Conservation (phyloP, 164 flowering plant genomes). For the Annona cherimola region DNA sequence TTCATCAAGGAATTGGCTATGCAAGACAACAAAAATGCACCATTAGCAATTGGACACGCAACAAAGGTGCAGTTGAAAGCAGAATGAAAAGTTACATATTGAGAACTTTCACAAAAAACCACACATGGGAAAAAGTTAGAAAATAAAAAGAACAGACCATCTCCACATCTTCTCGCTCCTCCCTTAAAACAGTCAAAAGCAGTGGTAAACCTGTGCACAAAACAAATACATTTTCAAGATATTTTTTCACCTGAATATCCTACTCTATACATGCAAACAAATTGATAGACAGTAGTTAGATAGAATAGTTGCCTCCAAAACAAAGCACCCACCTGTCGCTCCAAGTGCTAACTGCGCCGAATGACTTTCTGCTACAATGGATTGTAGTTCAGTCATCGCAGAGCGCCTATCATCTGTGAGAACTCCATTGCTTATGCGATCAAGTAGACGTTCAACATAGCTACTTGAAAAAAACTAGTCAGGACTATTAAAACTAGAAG, state of each 20-base stretch:
- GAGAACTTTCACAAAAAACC: background rate
- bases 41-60: background rate
- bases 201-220: conserved; percentile 80
- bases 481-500: no score
- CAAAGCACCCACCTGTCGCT: conserved; percentile 62
- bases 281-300: background rate
- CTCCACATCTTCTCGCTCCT: conserved; percentile 91
- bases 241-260: background rate
- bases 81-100: background rate
- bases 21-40: background rate
- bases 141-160: conserved; percentile 47
- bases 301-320: background rate
- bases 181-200: conserved; percentile 71
- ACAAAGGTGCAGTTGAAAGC: background rate
- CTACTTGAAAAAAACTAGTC: conserved; percentile 22
- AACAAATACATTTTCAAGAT: conserved; percentile 8
- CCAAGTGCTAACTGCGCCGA: conserved; percentile 95
- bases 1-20: no score
- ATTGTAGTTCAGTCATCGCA: conserved; percentile 86
- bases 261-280: background rate
- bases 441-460: conserved; percentile 87
- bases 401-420: conserved; percentile 86
- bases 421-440: conserved; percentile 89
- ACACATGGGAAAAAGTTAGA: background rate
- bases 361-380: conserved; percentile 81